These are phyloP conservation scores for Hymenoscyphus repandus DNA, from an alignment of 2,329 filamentous ascomycete genomes.

Conservation along the genomic window DNA sequence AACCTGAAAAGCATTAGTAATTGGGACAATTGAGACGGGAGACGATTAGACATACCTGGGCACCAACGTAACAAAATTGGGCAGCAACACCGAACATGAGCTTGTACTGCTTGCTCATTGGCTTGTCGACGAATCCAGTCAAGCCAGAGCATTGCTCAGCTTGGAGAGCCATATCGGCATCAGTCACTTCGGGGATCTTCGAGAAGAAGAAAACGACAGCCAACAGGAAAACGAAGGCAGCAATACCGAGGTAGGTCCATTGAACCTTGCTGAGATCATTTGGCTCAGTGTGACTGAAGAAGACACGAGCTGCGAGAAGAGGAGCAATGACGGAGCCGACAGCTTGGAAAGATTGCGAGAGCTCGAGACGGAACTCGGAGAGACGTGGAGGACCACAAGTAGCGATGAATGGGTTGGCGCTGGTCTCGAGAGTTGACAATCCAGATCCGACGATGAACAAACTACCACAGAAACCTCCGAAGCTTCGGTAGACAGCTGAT, in stretches of 20 bases:
- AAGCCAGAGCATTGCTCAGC: conserved; percentile 11
- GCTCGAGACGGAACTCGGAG: conserved; percentile 66
- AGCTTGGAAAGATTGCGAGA: conserved; percentile 71
- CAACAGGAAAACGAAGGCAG: conserved; percentile 64
- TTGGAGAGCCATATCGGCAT: conserved; percentile 26
- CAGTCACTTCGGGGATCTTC: conserved; percentile 55
- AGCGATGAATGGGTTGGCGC: conserved; percentile 66
- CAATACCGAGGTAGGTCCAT: conserved; percentile 80
- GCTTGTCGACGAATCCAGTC: conserved; percentile 20
- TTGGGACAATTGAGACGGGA: too few species aligned
- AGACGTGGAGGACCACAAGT: conserved; percentile 70
- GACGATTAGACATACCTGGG: too few species aligned
- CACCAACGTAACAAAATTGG: conserved; percentile 73
- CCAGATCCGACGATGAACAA: conserved; percentile 72
- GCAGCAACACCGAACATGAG: conserved; percentile 68
- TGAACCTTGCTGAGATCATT: conserved; percentile 74
- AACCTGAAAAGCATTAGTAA: conserved; percentile 2
- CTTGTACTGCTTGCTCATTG: conserved; percentile 36
- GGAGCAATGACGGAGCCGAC: conserved; percentile 69
- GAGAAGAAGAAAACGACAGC: conserved; percentile 63
- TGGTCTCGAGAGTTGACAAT: conserved; percentile 70
- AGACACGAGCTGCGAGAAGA: conserved; percentile 67
- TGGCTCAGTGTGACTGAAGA: conserved; percentile 53
- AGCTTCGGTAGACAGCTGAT: conserved; percentile 31
- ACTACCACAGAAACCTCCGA: conserved; percentile 71